Evolutionary conservation across 305 asterid genomes (phyloP).

Genomic region (Vinca major): DNA sequence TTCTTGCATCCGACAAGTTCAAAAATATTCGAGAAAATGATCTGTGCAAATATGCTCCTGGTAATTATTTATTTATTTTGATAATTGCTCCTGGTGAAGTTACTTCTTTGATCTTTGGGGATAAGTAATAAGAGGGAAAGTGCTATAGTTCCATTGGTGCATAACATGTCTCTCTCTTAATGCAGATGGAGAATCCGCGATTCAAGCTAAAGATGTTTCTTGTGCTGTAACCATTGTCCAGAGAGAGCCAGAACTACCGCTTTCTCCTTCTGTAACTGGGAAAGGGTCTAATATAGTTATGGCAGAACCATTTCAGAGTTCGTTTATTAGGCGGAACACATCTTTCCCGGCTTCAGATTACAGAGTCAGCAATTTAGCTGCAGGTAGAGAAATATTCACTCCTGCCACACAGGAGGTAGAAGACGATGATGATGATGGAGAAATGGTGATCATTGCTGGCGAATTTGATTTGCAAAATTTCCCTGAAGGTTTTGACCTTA

Average conservation of each 20-base stretch:
- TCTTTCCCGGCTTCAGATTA: slow-evolving; percentile 24
- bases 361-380: not conserved
- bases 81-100: slow-evolving; percentile 57
- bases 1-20: slow-evolving; percentile 50
- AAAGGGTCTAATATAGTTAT: slow-evolving; percentile 61
- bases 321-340: slow-evolving; percentile 23
- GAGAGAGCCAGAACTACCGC: slow-evolving; percentile 48
- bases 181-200: slow-evolving; percentile 93
- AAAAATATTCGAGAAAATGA: slow-evolving; percentile 38
- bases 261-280: slow-evolving; percentile 65
- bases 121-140: not conserved
- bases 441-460: slow-evolving; percentile 23
- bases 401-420: slow-evolving; percentile 23
- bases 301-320: slow-evolving; percentile 26
- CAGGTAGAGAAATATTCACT: slow-evolving; percentile 22
- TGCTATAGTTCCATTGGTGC: not conserved
- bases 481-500: slow-evolving; percentile 6
- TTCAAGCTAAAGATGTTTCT: slow-evolving; percentile 43
- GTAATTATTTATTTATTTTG: slow-evolving; percentile 20
- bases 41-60: slow-evolving; percentile 59
- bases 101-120: not conserved
- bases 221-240: slow-evolving; percentile 40
- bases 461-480: not conserved
- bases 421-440: slow-evolving; percentile 23
- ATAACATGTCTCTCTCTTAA: slow-evolving; percentile 5